phyloP scores from a whole-genome alignment of 2,329 filamentous ascomycete genomes.

The Paecilomyces sp. region DNA sequence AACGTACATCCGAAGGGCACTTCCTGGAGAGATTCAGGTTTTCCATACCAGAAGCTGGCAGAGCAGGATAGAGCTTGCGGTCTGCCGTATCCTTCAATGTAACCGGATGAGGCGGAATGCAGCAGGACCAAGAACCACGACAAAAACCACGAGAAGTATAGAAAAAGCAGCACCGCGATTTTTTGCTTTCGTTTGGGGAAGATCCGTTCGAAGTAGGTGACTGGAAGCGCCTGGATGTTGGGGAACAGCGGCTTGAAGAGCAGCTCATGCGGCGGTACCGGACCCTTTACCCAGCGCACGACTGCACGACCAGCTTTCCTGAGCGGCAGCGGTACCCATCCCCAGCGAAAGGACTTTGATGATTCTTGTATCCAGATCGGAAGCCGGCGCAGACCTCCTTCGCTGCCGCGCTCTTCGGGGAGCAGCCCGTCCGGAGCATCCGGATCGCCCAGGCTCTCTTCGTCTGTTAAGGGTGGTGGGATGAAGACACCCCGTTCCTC shows the following conservation, averaged over 20 bases:
- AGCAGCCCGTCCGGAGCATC: constrained; percentile 5
- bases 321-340: constrained; percentile 41
- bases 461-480: constrained; percentile 5
- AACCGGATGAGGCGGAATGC: constrained; percentile 38
- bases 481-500: constrained; percentile 5
- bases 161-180: constrained; percentile 31
- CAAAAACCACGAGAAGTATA: constrained; percentile 42
- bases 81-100: constrained; percentile 42
- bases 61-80: constrained; percentile 39
- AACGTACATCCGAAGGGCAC: neutral
- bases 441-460: constrained; percentile 2
- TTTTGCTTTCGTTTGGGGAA: constrained; percentile 42
- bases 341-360: constrained; percentile 40
- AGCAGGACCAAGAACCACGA: constrained; percentile 40
- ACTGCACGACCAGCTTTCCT: constrained; percentile 38
- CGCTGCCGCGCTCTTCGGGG: neutral
- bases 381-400: constrained; percentile 13
- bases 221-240: constrained; percentile 39
- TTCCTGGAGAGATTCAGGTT: neutral
- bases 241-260: constrained; percentile 42
- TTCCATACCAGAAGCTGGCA: constrained; percentile 38
- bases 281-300: constrained; percentile 41
- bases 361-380: constrained; percentile 44
- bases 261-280: constrained; percentile 38
- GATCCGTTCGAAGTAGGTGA: constrained; percentile 35